Evolutionary conservation across 2,329 filamentous ascomycete genomes (phyloP).

Genomic region (Cladosporium cucumerinum): DNA sequence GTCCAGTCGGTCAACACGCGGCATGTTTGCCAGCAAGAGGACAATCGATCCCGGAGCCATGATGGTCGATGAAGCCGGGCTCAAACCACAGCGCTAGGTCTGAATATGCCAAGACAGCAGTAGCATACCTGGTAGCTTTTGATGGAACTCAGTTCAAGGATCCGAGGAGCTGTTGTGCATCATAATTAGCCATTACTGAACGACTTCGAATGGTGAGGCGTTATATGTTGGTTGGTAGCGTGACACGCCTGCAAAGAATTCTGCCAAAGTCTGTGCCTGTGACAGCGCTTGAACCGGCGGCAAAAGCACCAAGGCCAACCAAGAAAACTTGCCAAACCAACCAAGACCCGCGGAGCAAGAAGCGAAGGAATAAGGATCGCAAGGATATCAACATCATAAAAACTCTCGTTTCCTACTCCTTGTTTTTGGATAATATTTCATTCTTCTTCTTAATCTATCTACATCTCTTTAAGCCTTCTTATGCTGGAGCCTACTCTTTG

Average conservation of each 20-base stretch:
- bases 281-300: neutral
- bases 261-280: too few relatives aligned
- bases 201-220: too few relatives aligned
- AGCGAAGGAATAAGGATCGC: neutral
- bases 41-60: neutral
- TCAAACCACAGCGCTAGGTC: neutral
- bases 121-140: neutral
- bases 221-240: too few relatives aligned
- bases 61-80: too few relatives aligned
- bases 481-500: neutral
- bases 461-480: neutral
- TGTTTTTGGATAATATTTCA: neutral
- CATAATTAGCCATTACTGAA: too few relatives aligned
- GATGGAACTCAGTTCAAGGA: too few relatives aligned
- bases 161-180: too few relatives aligned
- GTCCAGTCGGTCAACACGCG: neutral
- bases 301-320: neutral
- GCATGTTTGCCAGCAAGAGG: neutral
- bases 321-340: neutral
- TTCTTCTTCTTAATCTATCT: neutral
- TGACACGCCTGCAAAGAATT: too few relatives aligned
- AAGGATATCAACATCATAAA: neutral
- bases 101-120: neutral
- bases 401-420: neutral
- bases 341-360: neutral